Evolutionary conservation across 192 early-diverging fungal genomes (phyloP).

Genomic region (Coemansia sp.): DNA sequence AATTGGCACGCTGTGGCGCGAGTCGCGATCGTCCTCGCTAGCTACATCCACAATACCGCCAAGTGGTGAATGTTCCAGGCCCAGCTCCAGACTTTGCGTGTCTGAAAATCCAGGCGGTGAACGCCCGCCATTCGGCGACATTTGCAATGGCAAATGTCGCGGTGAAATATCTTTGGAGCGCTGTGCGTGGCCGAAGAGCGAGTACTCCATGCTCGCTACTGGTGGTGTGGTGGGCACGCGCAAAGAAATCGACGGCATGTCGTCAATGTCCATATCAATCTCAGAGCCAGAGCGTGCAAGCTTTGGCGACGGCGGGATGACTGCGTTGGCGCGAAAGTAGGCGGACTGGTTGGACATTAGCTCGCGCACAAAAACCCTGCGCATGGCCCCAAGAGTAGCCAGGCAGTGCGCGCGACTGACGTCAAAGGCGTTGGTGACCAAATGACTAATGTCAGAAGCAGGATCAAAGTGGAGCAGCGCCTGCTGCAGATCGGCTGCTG

Average conservation of each 20-base stretch:
- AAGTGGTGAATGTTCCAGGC: constrained; percentile 24
- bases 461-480: constrained; percentile 21
- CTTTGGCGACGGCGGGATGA: constrained; percentile 27
- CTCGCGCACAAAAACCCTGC: constrained; percentile 57
- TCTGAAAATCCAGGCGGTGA: neutral
- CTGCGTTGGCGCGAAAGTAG: constrained; percentile 42
- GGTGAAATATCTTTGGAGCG: neutral
- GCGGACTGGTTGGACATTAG: constrained; percentile 35
- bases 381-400: constrained; percentile 57
- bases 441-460: constrained; percentile 38
- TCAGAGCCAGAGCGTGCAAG: neutral
- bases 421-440: constrained; percentile 65
- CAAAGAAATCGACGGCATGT: constrained; percentile 8
- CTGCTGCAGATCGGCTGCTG: constrained; percentile 30
- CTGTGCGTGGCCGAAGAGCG: constrained; percentile 24
- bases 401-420: constrained; percentile 59
- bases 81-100: constrained; percentile 26
- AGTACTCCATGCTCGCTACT: constrained; percentile 47
- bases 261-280: constrained; percentile 17
- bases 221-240: constrained; percentile 24
- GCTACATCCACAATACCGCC: constrained; percentile 48
- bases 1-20: constrained; percentile 65
- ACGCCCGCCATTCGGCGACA: neutral
- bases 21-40: constrained; percentile 57
- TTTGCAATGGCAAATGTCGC: neutral